A percentile compares a stretch with the other conserved stretches of the same genome.
phyloP scores from a whole-genome alignment of 345 rosid genomes.

The Orychophragmus violaceus region DNA sequence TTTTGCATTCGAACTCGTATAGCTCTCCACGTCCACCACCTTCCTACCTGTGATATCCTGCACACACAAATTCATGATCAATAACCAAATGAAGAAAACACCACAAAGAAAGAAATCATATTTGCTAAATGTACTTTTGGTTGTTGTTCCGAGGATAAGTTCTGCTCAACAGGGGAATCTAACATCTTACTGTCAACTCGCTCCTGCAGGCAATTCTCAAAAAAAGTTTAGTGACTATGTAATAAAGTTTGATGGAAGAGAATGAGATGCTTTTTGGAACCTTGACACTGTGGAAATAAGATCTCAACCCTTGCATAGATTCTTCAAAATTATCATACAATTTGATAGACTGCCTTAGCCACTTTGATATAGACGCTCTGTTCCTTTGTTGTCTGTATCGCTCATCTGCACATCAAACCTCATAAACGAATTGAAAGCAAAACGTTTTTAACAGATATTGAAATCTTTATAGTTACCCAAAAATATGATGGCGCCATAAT shows the following conservation, averaged over 20 bases:
- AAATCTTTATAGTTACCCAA: slow-evolving; percentile 37
- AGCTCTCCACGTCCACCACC: slow-evolving; percentile 13
- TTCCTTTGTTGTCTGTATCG: slow-evolving; percentile 73
- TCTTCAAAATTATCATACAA: slow-evolving; percentile 50
- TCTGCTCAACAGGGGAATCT: slow-evolving; percentile 23
- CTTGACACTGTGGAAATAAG: slow-evolving; percentile 74
- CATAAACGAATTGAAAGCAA: neutral
- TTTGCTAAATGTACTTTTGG: slow-evolving; percentile 20
- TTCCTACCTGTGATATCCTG: slow-evolving; percentile 49
- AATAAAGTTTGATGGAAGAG: slow-evolving; percentile 8
- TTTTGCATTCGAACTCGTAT: slow-evolving; percentile 26
- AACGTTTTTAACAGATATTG: neutral
- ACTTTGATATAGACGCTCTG: slow-evolving; percentile 63
- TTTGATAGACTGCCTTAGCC: slow-evolving; percentile 78
- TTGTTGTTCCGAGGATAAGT: slow-evolving; percentile 1
- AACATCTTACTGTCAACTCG: slow-evolving; percentile 20
- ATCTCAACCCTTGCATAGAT: slow-evolving; percentile 55
- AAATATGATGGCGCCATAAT: slow-evolving; percentile 87
- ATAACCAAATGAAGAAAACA: neutral
- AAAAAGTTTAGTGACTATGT: neutral
- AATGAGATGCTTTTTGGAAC: slow-evolving; percentile 33
- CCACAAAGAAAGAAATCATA: neutral
- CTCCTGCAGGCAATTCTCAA: slow-evolving; percentile 18
- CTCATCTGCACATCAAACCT: slow-evolving; percentile 49
- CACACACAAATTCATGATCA: slow-evolving; percentile 32